Conservation (phyloP, 306 rosid genomes). For the Gastrolobium bilobum region DNA sequence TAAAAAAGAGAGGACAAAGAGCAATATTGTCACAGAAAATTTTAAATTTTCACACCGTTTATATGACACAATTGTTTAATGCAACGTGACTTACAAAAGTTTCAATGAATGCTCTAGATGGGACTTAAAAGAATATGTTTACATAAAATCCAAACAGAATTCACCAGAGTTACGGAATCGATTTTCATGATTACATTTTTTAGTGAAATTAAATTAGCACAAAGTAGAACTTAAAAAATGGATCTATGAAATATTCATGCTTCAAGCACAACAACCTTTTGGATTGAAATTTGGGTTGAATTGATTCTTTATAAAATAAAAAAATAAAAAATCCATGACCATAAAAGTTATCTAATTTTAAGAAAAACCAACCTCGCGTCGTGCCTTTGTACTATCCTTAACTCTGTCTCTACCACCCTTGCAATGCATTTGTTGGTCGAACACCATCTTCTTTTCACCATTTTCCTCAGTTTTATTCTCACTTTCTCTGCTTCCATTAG, state of each 20-base stretch:
- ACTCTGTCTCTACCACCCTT: conserved; percentile 45
- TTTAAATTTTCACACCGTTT: neutral
- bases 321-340: no score
- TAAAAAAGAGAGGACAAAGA: neutral
- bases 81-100: neutral
- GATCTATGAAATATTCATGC: no score
- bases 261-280: no score
- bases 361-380: conserved; percentile 54
- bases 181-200: no score
- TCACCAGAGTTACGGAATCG: neutral
- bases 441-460: neutral
- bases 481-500: conserved; percentile 35
- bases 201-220: no score
- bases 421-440: conserved; percentile 46
- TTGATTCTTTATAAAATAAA: no score
- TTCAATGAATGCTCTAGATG: neutral
- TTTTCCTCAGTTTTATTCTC: conserved; percentile 24
- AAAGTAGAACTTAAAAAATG: no score
- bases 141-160: conserved; percentile 2
- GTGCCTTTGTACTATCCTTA: conserved; percentile 49
- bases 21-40: neutral
- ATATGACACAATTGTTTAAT: neutral
- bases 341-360: no score
- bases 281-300: no score
- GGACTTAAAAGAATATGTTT: neutral